Evolutionary conservation across 2,329 filamentous ascomycete genomes (phyloP), one percentile per base, ranked within the genome.

Genomic region (Ophiostoma australiae): DNA sequence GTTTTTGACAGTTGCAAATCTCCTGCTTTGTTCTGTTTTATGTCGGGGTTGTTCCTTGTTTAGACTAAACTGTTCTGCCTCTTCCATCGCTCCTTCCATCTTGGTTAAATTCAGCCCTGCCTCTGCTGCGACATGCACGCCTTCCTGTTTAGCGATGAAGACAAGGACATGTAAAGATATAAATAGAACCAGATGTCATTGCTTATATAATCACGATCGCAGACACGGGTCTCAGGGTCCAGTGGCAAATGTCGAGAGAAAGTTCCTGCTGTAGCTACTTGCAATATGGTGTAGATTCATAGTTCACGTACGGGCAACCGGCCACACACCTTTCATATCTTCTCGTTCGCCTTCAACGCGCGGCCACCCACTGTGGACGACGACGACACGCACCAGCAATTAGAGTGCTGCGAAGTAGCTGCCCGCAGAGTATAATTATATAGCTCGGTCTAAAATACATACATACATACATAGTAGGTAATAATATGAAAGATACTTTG

Each of bases 51-150:
- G 23, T 58, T 58, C 23, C 6, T 27, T 23, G 4, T 58, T 27
- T 23, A 17, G 17, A 7, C 17, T 20, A 48, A 4, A 20, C 7
- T 48, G 44, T 27, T 15, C 52, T 58, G n/a, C n/a, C 52, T 58
- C 52, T 27, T 58, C 23, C 52, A 58, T 58, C 52, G 52, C 11
- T 58, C 52, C 23, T 58, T 58, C 52, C 52, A 58, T 58, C 52
- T 58, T 58, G 10, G 4, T 58, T 27, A 4, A 23, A 8, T 58
- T 58, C 52, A 58, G 52, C 52, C 52, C 52, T 58, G 52, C 13
- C 52, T 4, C 10, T 3, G 23, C 15, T 27, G 52, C 52, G 6
- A 23, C 5, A 23, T 55, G 52, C 52, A 23, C 52, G 10, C 48
- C 48, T 55, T 58, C 52, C 23, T 27, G 2, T 13, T 48, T 58